A percentile compares a stretch with the other conserved stretches of the same genome.
Evolutionary conservation across 2,329 filamentous ascomycete species (phyloP).

Genomic region (Talaromyces piceae): DNA sequence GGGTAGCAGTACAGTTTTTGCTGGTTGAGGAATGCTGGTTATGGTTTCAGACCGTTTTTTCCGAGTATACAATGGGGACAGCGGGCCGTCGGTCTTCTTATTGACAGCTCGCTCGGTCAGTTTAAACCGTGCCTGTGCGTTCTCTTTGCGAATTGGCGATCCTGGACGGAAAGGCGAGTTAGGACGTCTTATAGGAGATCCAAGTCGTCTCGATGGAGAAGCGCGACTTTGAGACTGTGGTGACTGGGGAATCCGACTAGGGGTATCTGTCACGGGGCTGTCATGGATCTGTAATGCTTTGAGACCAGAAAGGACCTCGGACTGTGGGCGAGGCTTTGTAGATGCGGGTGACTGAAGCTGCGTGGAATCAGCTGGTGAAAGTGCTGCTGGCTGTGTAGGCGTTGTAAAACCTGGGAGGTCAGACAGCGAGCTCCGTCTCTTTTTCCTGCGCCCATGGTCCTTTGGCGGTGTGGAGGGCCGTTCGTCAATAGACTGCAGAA

Average conservation of each 20-base stretch:
- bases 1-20: conserved; percentile 19
- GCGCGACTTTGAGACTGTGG: conserved; percentile 7
- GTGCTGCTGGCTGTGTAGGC: conserved; percentile 43
- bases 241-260: conserved; percentile 8
- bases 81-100: conserved; percentile 24
- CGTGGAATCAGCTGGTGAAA: conserved; percentile 28
- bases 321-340: conserved; percentile 18
- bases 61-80: conserved; percentile 28
- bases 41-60: conserved; percentile 39
- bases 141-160: conserved; percentile 34
- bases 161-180: conserved; percentile 25
- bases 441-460: conserved; percentile 52
- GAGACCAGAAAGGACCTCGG: conserved; percentile 19
- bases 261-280: neutral
- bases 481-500: conserved; percentile 44
- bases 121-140: conserved; percentile 27
- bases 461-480: conserved; percentile 42
- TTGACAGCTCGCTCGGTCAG: conserved; percentile 27
- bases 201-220: conserved; percentile 22
- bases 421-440: conserved; percentile 83
- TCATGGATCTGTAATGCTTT: conserved; percentile 2
- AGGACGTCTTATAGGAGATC: conserved; percentile 26
- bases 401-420: conserved; percentile 67
- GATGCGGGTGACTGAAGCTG: conserved; percentile 28
- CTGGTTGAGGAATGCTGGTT: conserved; percentile 44